Base-by-base conservation (phyloP, 139 green algal species). In the Chara braunii region DNA sequence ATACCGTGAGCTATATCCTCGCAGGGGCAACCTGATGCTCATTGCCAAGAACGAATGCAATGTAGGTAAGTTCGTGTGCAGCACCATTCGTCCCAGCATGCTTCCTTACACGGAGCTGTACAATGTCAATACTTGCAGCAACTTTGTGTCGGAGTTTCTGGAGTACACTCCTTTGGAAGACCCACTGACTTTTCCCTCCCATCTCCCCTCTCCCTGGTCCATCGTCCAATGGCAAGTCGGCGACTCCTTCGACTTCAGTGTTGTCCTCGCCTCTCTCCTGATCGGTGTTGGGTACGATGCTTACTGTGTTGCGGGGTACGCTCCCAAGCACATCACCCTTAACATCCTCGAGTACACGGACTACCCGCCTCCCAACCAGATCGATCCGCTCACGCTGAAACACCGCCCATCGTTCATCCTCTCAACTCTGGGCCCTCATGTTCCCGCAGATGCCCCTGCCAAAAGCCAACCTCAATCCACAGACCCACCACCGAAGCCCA, bases 61-160 rank as follows among this genome's bases (percentile, higher is more conserved):
- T n/a, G 56, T 85, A 51, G 40, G 70, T 26, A 93, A 93, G 81
- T 81, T 91, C 37, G 76, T 93, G 43, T 94, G 87, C 79, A 91
- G 77, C 28, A 90, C 81, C 8, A 14, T 87, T 33, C 66, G 86
- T 1, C 84, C 85, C 8, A 85, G 79, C 14, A 52, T 74, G 64
- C 66, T 86, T 31, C 59, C 73, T 23, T 83, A 84, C 70, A 56
- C 67, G 1, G 79, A 89, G 60, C 70, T 89, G 24, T 80, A 91
- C 54, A 78, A 89, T 63, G 62, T 90, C 59, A 68, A 86, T 1
- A 80, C 68, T 28, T 85, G 84, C 35, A 72, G 60, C 8, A 56
- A 71, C 51, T 94, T 91, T 78, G 78, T 94, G 45, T 66, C 81
- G 0, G 80, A 90, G 68, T 92, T 87, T 60, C 60, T 95, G 43